Conservation (phyloP, 345 rosid species). For the Gossypium sturtianum region DNA sequence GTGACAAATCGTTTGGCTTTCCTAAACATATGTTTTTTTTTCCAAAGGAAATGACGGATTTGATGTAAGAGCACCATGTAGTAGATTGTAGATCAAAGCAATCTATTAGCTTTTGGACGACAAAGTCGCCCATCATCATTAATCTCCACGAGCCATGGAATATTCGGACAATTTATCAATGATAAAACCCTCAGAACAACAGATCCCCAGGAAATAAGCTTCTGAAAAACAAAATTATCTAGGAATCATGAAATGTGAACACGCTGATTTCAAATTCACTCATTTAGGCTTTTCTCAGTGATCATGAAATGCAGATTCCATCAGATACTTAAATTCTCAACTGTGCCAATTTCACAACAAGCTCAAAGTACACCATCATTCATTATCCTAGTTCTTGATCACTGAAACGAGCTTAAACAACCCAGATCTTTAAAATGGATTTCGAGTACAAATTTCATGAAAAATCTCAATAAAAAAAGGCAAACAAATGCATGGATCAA, state of each 20-base stretch:
- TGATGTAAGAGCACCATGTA: neutral
- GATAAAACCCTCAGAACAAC: neutral
- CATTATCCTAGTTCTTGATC: neutral
- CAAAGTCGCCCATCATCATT: neutral
- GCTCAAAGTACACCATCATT: neutral
- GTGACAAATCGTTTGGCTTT: too few species aligned
- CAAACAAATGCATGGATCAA: constrained; percentile 14
- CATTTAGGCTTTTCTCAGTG: neutral
- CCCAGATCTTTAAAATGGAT: constrained; percentile 20
- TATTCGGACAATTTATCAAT: neutral
- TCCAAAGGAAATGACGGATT: neutral
- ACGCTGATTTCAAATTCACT: constrained; percentile 8
- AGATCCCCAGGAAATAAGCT: neutral
- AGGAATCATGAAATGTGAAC: constrained; percentile 3
- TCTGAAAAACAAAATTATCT: neutral
- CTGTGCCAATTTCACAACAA: neutral
- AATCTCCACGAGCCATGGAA: neutral
- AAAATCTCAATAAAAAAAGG: neutral
- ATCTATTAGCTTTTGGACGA: constrained; percentile 5
- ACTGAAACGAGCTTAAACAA: neutral
- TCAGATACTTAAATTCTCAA: neutral
- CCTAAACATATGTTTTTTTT: too few species aligned
- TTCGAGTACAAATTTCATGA: neutral
- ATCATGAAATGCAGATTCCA: constrained; percentile 6
- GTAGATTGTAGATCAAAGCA: neutral